These are phyloP conservation scores for Fusarium concolor DNA, from an alignment of 2,329 filamentous ascomycete genomes.

Conservation along the genomic window DNA sequence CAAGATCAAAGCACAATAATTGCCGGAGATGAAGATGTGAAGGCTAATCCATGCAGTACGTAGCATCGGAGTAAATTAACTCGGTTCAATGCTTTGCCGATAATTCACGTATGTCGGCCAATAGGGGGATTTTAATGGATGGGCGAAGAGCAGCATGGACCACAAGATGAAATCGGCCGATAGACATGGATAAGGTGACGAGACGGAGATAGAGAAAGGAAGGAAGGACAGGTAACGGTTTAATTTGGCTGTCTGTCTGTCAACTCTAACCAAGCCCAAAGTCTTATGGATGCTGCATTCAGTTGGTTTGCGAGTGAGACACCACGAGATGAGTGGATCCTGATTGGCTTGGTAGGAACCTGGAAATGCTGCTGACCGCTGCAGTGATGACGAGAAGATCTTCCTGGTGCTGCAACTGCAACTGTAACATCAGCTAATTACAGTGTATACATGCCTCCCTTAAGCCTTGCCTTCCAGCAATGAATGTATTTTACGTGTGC, in stretches of 20 bases:
- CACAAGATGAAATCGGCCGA: conserved; percentile 5
- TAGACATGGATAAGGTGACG: not conserved
- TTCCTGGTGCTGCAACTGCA: conserved; percentile 8
- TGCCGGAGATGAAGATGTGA: conserved; percentile 33
- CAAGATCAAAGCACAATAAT: conserved; percentile 31
- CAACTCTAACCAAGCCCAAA: not conserved
- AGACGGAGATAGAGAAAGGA: not conserved
- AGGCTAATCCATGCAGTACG: conserved; percentile 21
- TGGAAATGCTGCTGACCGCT: conserved; percentile 12
- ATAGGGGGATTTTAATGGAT: not conserved
- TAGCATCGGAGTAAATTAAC: conserved; percentile 9
- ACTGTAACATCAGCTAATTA: not conserved
- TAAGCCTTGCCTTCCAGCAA: not conserved
- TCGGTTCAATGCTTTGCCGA: conserved; percentile 19
- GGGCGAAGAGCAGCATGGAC: conserved; percentile 5
- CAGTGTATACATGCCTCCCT: not conserved
- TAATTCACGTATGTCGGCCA: conserved; percentile 8
- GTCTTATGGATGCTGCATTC: not conserved
- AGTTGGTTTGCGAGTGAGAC: conserved; percentile 32
- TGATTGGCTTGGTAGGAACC: conserved; percentile 19
- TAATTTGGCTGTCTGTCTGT: not conserved
- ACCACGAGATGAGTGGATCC: conserved; percentile 37
- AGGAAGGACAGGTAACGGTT: not conserved
- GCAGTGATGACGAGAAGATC: conserved; percentile 16
- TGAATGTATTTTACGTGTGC: not conserved